Base-by-base conservation (phyloP, 805 yeast genomes). In the Kluyveromyces siamensis region DNA sequence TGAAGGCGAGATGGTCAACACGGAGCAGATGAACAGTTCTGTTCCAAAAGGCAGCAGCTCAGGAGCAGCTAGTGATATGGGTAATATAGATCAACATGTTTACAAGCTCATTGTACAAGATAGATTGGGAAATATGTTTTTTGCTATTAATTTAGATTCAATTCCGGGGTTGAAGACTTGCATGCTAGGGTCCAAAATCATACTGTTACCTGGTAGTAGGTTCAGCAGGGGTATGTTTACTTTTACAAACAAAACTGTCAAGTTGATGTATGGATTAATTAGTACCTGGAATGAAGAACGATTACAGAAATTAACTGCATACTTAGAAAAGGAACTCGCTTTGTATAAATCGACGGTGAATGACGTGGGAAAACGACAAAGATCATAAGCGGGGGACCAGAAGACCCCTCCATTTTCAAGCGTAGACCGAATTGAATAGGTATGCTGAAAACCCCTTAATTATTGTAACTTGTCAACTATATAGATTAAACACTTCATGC, bases 31-130 rank as follows among this genome's bases (percentile, higher is more conserved):
- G 13, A 40, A 27, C 10, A 30, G n/a, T 33, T 27, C 49, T 27
- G 36, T 45, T 36, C 27, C 47, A 42, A 30, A 30, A 30, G 35
- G 35, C 11, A 7, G 14, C 35, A 3, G 35, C 8, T 11, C 35
- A 13, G 35, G 14, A 7, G 8, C 14, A 10, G 35, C 14, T 5
- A 8, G 60, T 16, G 45, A 43, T 33, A 27, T 27, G 16, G 45
- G 45, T 7, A 43, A 43, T 19, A 8, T 19, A 2, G 36, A 43
- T 35, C 45, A 43, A 16, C 45, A 43, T 27, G 65, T 73, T 0
- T 82, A 68, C 59, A 83, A 81, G 53, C 62, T 85, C 18, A 74
- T 81, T 0, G 60, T 85, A 30, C 81, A 77, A 57, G 88, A 81
- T 53, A 59, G 67, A 11, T 51, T 53, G 16, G 81, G 81, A 2